Base-by-base conservation (phyloP, 2,329 filamentous ascomycete genomes). In the Dactylellina cionopaga region DNA sequence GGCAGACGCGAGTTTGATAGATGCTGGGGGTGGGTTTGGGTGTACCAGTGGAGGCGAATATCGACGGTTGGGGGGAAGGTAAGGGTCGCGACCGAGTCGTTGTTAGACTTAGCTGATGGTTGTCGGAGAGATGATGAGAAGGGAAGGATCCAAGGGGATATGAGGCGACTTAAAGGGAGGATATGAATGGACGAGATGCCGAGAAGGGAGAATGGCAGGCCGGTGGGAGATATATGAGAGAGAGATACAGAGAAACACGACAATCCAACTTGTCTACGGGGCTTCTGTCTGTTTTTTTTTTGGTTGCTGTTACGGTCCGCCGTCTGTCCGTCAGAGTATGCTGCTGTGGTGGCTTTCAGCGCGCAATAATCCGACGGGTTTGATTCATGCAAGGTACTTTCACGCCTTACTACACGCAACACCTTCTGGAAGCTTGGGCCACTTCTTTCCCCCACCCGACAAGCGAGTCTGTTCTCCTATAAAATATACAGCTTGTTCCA, bases 21-120 rank as follows among this genome's bases (percentile, higher is more conserved):
- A 41, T 46, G n/a, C 15, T 22, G 39, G 55, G 19, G 55, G 19
- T 41, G 11, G 44, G 11, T 25, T 27, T 25, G 25, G 29, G 11
- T 37, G 2, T 22, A n/a, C n/a, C n/a, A n/a, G n/a, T 33, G 13
- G 41, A 25, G 43, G 22, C 19, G 43, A 47, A 33, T 46, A 22
- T 35, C 24, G 54, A 31, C 11, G 17, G 22, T 52, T 17, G 31
- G 2, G n/a, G 46, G 46, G 54, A 62, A 5, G 39, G 47, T 37
- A 46, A 24, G 17, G 27, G 33, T 29, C 55, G 64, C 43, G 64
- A 55, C 46, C 33, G 44, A 29, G 24, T 39, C n/a, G 43, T 17
- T 47, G 43, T 9, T 47, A n/a, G n/a, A n/a, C n/a, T n/a, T n/a
- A n/a, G n/a, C 15, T 29, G 24, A 29, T 33, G 33, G 17, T 17